These are phyloP conservation scores for Kernera saxatilis DNA, from an alignment of 345 rosid genomes.

Conservation along the genomic window DNA sequence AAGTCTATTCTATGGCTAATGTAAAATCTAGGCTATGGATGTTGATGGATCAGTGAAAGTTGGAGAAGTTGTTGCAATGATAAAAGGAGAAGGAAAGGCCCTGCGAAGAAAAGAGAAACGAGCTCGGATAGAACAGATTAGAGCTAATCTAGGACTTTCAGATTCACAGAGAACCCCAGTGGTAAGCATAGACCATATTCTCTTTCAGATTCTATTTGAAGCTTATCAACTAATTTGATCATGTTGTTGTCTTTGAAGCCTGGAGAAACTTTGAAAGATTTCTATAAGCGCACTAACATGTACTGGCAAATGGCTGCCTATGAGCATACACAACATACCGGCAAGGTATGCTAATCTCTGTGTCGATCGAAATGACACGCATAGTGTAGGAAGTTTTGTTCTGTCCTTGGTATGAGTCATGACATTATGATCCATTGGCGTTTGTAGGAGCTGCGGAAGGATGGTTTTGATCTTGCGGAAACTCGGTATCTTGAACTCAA, in stretches of 20 bases:
- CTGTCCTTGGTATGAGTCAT: neutral
- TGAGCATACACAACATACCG: conserved; percentile 96
- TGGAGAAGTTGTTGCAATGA: conserved; percentile 85
- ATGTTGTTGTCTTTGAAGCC: conserved; percentile 49
- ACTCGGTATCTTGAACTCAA: conserved; percentile 81
- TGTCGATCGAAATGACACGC: neutral
- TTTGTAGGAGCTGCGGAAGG: conserved; percentile 84
- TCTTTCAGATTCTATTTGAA: conserved; percentile 2
- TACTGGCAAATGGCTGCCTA: conserved; percentile 99
- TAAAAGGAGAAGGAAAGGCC: conserved; percentile 71
- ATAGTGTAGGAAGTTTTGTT: neutral
- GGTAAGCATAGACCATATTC: conserved; percentile 35
- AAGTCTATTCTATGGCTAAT: neutral
- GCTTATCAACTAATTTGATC: neutral
- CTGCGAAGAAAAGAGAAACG: conserved; percentile 89
- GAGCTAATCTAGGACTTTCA: conserved; percentile 93
- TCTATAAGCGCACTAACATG: conserved; percentile 81
- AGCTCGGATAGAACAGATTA: conserved; percentile 86
- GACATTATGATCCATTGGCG: conserved; percentile 10
- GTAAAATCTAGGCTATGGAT: conserved; percentile 36
- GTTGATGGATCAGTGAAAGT: conserved; percentile 46
- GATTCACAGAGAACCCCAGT: conserved; percentile 92
- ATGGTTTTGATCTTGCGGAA: conserved; percentile 94
- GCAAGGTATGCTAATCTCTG: conserved; percentile 55
- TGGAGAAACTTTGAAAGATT: conserved; percentile 88